Percentiles rank a stretch among this genome's conserved stretches.
phyloP scores from a whole-genome alignment of 1,284 basidiomycete species.

The Vanrija humicola region DNA sequence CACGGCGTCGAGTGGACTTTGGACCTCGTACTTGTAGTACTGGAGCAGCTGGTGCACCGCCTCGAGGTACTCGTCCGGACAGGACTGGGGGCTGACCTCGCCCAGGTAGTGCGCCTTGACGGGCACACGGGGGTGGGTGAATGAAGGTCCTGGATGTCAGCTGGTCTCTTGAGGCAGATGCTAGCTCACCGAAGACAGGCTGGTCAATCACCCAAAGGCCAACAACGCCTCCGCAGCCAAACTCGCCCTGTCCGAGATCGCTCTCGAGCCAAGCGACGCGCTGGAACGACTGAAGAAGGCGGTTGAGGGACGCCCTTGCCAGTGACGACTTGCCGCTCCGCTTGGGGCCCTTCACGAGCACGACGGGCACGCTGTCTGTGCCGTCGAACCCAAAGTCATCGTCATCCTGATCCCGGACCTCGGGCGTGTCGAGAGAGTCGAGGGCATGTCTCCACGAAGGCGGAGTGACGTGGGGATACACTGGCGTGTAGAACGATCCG shows the following conservation, averaged over 20 bases:
- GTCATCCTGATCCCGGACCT: constrained; percentile 8
- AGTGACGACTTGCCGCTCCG: constrained; percentile 88
- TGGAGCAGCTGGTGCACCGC: constrained; percentile 66
- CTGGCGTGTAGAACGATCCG: constrained; percentile 37
- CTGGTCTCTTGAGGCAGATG: too few relatives aligned
- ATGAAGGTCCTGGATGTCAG: constrained; percentile 65
- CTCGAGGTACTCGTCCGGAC: constrained; percentile 73
- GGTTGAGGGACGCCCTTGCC: constrained; percentile 69
- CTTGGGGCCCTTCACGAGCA: constrained; percentile 76
- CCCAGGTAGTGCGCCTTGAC: constrained; percentile 79
- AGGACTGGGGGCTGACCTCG: constrained; percentile 68
- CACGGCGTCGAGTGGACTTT: constrained; percentile 51
- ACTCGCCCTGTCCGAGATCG: constrained; percentile 91
- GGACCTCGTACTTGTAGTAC: constrained; percentile 67
- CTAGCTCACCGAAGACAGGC: constrained; percentile 68
- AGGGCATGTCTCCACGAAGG: constrained; percentile 60
- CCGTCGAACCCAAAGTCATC: neutral
- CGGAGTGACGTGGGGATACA: constrained; percentile 54
- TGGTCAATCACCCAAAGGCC: constrained; percentile 68
- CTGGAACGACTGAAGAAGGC: constrained; percentile 60
- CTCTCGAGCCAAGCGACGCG: constrained; percentile 86
- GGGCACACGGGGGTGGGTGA: constrained; percentile 72
- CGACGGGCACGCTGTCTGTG: constrained; percentile 34
- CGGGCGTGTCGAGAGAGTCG: constrained; percentile 2
- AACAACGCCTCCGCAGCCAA: constrained; percentile 80